Percentiles rank a stretch among this genome's conserved stretches.
These are phyloP conservation scores for Elaphomyces granulatus DNA, from an alignment of 495 filamentous ascomycete genomes.

Conservation along the genomic window DNA sequence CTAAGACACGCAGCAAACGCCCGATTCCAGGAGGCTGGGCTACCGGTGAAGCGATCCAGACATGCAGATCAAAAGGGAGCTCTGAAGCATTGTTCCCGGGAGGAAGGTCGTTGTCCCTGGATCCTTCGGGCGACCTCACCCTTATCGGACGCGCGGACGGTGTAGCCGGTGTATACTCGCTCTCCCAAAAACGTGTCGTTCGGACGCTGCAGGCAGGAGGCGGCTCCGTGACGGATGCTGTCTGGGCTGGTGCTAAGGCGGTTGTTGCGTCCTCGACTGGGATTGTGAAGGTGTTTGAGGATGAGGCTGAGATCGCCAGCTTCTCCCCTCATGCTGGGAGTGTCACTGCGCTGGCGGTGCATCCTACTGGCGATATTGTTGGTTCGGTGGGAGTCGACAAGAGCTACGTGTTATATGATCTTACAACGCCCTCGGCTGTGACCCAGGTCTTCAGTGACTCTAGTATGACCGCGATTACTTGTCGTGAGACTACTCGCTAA, in stretches of 20 bases:
- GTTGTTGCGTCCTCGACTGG: slow-evolving; percentile 65
- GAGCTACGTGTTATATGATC: slow-evolving; percentile 83
- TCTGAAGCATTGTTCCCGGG: slow-evolving; percentile 52
- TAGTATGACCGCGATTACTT: slow-evolving; percentile 39
- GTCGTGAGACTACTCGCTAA: slow-evolving; percentile 4
- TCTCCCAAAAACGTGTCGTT: slow-evolving; percentile 53
- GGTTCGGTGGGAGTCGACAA: slow-evolving; percentile 86
- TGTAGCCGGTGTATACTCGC: slow-evolving; percentile 62
- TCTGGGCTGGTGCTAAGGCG: slow-evolving; percentile 60
- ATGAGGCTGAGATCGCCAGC: slow-evolving; percentile 45
- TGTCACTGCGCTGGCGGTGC: slow-evolving; percentile 60
- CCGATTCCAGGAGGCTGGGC: slow-evolving; percentile 74
- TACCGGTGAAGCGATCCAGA: slow-evolving; percentile 53
- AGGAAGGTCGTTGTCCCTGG: slow-evolving; percentile 49
- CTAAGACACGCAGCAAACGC: slow-evolving; percentile 74
- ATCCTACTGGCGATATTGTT: slow-evolving; percentile 72
- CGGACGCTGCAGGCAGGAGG: slow-evolving; percentile 46
- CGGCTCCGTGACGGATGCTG: slow-evolving; percentile 60
- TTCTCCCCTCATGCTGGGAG: slow-evolving; percentile 70
- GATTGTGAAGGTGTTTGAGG: slow-evolving; percentile 61
- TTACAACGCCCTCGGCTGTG: slow-evolving; percentile 47
- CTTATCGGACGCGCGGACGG: slow-evolving; percentile 70
- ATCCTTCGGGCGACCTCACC: slow-evolving; percentile 51
- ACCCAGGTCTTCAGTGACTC: slow-evolving; percentile 69
- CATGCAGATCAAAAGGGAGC: slow-evolving; percentile 44